These are phyloP conservation scores for Fraxinus baroniana DNA, from an alignment of 305 asterid genomes.

Conservation along the genomic window DNA sequence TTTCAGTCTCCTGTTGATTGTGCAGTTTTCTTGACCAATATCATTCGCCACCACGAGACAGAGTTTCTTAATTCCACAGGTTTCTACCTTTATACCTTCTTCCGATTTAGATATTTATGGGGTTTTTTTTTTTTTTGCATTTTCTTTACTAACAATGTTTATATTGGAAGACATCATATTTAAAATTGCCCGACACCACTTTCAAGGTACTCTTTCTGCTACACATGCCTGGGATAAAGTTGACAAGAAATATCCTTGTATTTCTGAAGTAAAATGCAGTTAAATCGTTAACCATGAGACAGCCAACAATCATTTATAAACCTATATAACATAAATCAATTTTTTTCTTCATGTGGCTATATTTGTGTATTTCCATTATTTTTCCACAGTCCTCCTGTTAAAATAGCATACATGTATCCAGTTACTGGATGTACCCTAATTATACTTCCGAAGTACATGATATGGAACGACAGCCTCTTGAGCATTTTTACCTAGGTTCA, in stretches of 20 bases:
- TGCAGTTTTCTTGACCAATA: slow-evolving; percentile 62
- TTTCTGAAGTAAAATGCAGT: neutral
- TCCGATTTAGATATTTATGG: neutral
- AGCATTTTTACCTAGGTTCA: neutral
- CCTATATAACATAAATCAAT: neutral
- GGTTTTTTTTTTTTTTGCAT: neutral
- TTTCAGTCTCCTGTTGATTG: slow-evolving; percentile 79
- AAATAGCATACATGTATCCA: neutral
- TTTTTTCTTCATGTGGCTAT: neutral
- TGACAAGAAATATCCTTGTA: neutral
- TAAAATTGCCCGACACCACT: slow-evolving; percentile 78
- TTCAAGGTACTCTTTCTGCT: slow-evolving; percentile 65
- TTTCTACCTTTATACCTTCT: slow-evolving; percentile 17
- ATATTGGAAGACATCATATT: slow-evolving; percentile 67
- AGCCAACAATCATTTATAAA: neutral
- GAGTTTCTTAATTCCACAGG: slow-evolving; percentile 83
- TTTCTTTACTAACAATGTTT: slow-evolving; percentile 28
- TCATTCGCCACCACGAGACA: slow-evolving; percentile 83
- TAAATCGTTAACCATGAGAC: neutral
- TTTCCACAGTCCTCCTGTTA: neutral
- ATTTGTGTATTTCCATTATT: neutral
- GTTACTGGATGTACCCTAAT: neutral
- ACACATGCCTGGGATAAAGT: neutral
- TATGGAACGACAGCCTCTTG: neutral
- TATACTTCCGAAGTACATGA: neutral